Conservation (phyloP, 1,284 basidiomycete species). For the Naganishia albida region DNA sequence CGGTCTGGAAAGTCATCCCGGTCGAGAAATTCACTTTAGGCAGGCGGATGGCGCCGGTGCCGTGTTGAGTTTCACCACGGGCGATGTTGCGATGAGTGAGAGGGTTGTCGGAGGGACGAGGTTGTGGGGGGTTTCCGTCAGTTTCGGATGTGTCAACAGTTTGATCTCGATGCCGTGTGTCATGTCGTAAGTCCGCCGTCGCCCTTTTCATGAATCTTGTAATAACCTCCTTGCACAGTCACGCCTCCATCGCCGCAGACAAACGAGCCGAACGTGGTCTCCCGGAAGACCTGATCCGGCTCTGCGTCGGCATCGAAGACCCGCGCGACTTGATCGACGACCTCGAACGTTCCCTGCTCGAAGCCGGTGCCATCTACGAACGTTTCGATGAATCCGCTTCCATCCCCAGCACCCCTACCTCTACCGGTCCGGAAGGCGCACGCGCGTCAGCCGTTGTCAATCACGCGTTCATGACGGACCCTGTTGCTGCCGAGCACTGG, state of each 20-base stretch:
- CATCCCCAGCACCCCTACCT: constrained; percentile 36
- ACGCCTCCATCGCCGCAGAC: constrained; percentile 95
- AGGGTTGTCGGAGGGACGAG: constrained; percentile 88
- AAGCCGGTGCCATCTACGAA: constrained; percentile 77
- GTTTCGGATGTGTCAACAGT: constrained; percentile 97
- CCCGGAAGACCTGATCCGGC: constrained; percentile 94
- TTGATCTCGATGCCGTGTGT: constrained; percentile 99
- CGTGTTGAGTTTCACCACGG: constrained; percentile 92
- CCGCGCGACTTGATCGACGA: constrained; percentile 90
- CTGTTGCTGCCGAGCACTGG: constrained; percentile 39
- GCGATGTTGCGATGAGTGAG: constrained; percentile 85
- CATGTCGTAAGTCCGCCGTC: constrained; percentile 79
- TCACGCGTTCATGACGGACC: constrained; percentile 45
- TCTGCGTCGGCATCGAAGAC: constrained; percentile 99
- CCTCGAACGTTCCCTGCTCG: constrained; percentile 85
- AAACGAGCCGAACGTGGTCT: constrained; percentile 88
- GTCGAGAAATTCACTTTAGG: constrained; percentile 80
- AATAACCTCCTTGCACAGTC: constrained; percentile 59
- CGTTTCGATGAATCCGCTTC: constrained; percentile 39
- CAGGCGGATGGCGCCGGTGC: constrained; percentile 89
- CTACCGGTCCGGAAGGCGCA: constrained; percentile 7
- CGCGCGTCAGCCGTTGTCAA: constrained; percentile 36
- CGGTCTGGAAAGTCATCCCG: constrained; percentile 79
- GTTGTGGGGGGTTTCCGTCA: constrained; percentile 96
- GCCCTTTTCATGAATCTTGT: background rate